These are phyloP conservation scores for Hypholoma fasciculare DNA, from an alignment of 768 basidiomycete genomes.

Conservation along the genomic window DNA sequence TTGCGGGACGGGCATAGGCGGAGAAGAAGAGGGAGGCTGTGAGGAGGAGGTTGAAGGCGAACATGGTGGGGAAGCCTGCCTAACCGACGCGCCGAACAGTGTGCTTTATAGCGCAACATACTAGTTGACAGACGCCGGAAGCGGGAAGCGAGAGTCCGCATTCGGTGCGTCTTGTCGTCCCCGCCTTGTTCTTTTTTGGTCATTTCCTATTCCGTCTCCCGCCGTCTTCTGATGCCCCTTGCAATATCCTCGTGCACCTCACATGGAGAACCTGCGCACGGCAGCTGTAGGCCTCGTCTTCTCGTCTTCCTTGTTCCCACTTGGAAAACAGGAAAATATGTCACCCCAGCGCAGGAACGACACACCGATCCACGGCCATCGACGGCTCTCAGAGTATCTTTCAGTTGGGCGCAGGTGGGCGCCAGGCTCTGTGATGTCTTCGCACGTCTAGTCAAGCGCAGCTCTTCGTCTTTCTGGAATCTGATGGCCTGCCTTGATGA, in stretches of 20 bases:
- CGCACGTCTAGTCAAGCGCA: not conserved
- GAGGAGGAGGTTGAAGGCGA: conserved; percentile 20
- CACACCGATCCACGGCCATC: too few relatives aligned
- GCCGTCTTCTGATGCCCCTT: conserved; percentile 2
- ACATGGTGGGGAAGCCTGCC: conserved; percentile 11
- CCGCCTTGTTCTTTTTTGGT: conserved; percentile 21
- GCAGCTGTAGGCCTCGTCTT: not conserved
- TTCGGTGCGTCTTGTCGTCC: conserved; percentile 5
- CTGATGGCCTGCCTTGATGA: not conserved
- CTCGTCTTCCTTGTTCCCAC: too few relatives aligned
- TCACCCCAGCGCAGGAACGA: too few relatives aligned
- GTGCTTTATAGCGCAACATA: conserved; percentile 15
- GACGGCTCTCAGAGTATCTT: too few relatives aligned
- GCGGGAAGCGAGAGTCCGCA: conserved; percentile 15
- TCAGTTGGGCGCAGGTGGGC: too few relatives aligned
- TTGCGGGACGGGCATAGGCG: conserved; percentile 31
- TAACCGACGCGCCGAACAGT: conserved; percentile 4
- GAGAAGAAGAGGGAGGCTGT: conserved; percentile 24
- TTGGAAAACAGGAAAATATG: too few relatives aligned
- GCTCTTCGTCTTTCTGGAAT: not conserved
- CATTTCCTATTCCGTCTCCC: conserved; percentile 3
- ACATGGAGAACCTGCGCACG: not conserved
- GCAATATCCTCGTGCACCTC: not conserved
- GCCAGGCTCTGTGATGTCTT: too few relatives aligned
- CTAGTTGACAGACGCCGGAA: conserved; percentile 8